Base-by-base conservation (phyloP, 1,284 basidiomycete genomes). In the Tausonia pullulans region DNA sequence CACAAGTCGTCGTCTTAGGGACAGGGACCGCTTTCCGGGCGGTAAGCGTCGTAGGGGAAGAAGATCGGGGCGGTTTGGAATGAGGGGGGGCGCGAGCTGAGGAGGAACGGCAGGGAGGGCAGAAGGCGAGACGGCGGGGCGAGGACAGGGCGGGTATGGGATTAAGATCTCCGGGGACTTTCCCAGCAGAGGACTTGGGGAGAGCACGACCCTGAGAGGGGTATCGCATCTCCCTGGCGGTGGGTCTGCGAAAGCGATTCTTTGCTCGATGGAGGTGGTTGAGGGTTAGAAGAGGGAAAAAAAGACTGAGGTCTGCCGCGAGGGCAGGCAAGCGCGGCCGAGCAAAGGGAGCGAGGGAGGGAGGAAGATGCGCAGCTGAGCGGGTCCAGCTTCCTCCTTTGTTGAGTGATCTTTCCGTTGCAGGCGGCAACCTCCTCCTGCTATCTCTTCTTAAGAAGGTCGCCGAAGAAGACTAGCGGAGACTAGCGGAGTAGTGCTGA, bases 181-280 rank as follows among this genome's bases (percentile, higher is more conserved):
- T 88, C 86, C 87, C 87, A 86, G 84, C 87, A 88, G 87, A 84
- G 60, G 71, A 72, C 78, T 68, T 67, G 27, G 67, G 69, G 77
- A 81, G 78, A 53, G 55, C 46, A 13, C 27, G 27, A 27, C 27
- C 27, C 27, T 27, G 27, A 46, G 48, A 11, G 40, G 10, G 11
- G 79, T 77, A 72, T 64, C 64, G 61, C 65, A 69, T 75, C 78
- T 81, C 79, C 78, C 81, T 81, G 85, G 87, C 74, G 78, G 87
- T 81, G 53, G 77, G 81, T 82, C 87, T 88, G 87, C 83, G 86
- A 88, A 74, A 78, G 83, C 87, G 86, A 84, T 87, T 84, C 87
- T 87, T 86, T 81, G 77, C 59, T 48, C 58, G 59, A 65, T 60
- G 76, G 81, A 82, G 80, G 74, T 57, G 41, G 55, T 16, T 57